A percentile compares a stretch with the other conserved stretches of the same genome.
Conservation (phyloP, 345 rosid species). For the Turnera subulata region DNA sequence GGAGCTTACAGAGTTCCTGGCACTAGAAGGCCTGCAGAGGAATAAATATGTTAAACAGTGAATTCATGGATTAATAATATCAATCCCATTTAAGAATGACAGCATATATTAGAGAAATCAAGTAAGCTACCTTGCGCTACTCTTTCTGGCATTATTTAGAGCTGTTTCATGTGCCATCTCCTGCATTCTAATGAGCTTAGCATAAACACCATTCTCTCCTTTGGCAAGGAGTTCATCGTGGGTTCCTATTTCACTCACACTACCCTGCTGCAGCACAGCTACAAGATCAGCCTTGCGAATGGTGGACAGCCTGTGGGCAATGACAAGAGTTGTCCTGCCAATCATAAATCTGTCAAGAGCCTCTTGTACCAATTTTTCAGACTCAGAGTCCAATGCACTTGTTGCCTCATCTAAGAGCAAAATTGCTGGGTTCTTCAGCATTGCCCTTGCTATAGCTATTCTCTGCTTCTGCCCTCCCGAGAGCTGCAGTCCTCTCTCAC, state of each 20-base stretch:
- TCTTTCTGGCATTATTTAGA: constrained; percentile 85
- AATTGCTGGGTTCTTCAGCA: constrained; percentile 95
- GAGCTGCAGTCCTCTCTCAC: constrained; percentile 93
- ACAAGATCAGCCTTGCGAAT: constrained; percentile 97
- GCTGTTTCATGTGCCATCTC: constrained; percentile 97
- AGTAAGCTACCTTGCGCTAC: constrained; percentile 77
- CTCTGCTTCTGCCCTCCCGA: constrained; percentile 99
- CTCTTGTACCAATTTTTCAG: constrained; percentile 95
- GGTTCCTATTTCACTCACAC: constrained; percentile 83
- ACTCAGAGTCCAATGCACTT: constrained; percentile 93
- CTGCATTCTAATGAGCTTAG: constrained; percentile 93
- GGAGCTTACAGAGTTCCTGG: constrained; percentile 95
- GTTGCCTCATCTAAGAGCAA: constrained; percentile 92
- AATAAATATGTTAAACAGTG: constrained; percentile 11
- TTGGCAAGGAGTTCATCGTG: constrained; percentile 86
- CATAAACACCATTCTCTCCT: constrained; percentile 87
- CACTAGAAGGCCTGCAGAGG: constrained; percentile 86
- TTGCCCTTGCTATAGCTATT: constrained; percentile 94
- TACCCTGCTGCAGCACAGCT: constrained; percentile 93
- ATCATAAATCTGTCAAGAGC: constrained; percentile 98
- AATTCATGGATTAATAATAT: neutral
- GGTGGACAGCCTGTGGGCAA: constrained; percentile 96
- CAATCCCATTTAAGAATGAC: neutral
- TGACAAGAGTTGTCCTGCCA: constrained; percentile 94
- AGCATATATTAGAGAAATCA: neutral